These are phyloP conservation scores for Rhinocladiella mackenziei DNA, from an alignment of 2,329 filamentous ascomycete genomes.

Conservation along the genomic window DNA sequence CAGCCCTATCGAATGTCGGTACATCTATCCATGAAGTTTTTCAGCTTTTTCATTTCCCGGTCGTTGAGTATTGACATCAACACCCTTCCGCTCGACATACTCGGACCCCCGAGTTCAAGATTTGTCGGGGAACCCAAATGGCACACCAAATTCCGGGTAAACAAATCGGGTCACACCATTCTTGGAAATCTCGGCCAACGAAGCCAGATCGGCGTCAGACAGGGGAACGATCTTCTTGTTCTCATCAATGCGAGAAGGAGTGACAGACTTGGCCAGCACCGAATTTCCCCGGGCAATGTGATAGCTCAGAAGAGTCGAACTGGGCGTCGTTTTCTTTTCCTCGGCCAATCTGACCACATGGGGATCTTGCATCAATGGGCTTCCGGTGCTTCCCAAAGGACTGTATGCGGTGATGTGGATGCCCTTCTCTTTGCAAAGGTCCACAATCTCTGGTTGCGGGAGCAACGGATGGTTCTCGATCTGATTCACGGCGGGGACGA, in stretches of 20 bases:
- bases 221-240: conserved; percentile 44
- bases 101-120: neutral
- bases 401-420: conserved; percentile 55
- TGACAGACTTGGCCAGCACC: conserved; percentile 39
- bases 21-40: too few species aligned
- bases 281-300: conserved; percentile 32
- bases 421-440: conserved; percentile 48
- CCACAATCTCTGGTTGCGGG: conserved; percentile 47
- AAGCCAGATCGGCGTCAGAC: conserved; percentile 36
- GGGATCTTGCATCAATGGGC: conserved; percentile 41
- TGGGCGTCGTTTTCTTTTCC: conserved; percentile 38
- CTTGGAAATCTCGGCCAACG: conserved; percentile 29
- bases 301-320: conserved; percentile 43
- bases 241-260: conserved; percentile 40
- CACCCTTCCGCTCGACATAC: too few species aligned
- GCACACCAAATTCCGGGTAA: conserved; percentile 24
- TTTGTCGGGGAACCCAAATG: conserved; percentile 28
- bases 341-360: conserved; percentile 42
- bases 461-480: conserved; percentile 54
- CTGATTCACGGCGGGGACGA: conserved; percentile 50
- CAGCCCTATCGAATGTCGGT: too few species aligned
- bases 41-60: too few species aligned
- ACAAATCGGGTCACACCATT: conserved; percentile 22
- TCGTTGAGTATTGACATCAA: too few species aligned
- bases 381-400: conserved; percentile 51